phyloP scores from a whole-genome alignment of 73 alveolate species.

The Tetrahymena elliotti region DNA sequence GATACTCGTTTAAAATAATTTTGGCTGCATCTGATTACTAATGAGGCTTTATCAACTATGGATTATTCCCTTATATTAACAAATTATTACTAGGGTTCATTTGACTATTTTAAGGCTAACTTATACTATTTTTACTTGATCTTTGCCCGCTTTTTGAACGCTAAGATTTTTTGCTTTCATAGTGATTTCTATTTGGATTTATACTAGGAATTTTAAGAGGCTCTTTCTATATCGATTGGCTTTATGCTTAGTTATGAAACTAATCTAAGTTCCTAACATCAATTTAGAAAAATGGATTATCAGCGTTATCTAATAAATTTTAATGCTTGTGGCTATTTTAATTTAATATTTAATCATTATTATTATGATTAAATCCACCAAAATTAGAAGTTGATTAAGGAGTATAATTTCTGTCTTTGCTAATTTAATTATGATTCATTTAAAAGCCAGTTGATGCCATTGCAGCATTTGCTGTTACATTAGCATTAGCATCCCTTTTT shows the following conservation, averaged over 20 bases:
- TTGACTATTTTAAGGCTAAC: background rate
- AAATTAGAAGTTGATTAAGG: background rate
- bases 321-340: background rate
- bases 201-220: background rate
- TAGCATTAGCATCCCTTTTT: background rate
- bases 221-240: background rate
- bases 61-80: background rate
- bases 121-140: background rate
- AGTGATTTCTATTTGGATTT: background rate
- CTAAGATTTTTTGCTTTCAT: background rate
- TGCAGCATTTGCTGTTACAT: background rate
- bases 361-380: background rate
- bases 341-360: background rate
- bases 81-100: background rate
- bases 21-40: background rate
- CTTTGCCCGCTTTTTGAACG: background rate
- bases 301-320: background rate
- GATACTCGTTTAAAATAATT: background rate
- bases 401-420: background rate
- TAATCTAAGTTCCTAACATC: background rate
- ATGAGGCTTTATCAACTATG: background rate
- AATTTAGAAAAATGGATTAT: background rate
- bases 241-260: background rate
- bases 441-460: background rate
- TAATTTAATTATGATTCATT: background rate